Percentiles rank a stretch among this genome's conserved stretches.
Conservation (phyloP, 2,329 filamentous ascomycete species). For the Cylindrodendrum hubeiense region DNA sequence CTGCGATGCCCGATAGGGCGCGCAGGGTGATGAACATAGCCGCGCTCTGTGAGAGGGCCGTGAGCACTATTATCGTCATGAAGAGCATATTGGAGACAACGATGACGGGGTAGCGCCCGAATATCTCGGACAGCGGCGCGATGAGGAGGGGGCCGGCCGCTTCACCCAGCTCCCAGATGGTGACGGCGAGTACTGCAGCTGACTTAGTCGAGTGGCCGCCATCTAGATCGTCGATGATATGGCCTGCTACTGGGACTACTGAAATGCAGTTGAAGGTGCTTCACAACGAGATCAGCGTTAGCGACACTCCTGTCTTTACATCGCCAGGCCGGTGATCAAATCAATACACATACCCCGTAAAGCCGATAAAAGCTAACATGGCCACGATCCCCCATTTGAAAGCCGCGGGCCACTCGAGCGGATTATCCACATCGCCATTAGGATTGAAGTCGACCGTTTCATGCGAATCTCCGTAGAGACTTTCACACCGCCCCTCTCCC, state of each 20-base stretch:
- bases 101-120: conserved; percentile 67
- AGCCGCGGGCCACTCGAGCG: conserved; percentile 55
- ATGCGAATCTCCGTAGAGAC: too few species aligned
- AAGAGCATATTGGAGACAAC: conserved; percentile 60
- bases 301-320: too few species aligned
- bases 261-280: conserved; percentile 70
- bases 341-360: too few species aligned
- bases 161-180: conserved; percentile 77
- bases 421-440: not conserved
- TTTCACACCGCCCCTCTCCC: too few species aligned
- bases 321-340: too few species aligned
- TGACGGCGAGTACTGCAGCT: conserved; percentile 70
- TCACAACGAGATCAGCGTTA: conserved; percentile 59
- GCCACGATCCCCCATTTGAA: conserved; percentile 67
- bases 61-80: too few species aligned
- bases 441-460: not conserved
- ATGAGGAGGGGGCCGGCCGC: conserved; percentile 70
- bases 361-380: conserved; percentile 63
- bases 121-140: conserved; percentile 72
- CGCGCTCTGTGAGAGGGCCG: too few species aligned
- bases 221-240: conserved; percentile 62
- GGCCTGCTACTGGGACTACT: conserved; percentile 64
- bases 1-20: too few species aligned
- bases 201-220: conserved; percentile 39
- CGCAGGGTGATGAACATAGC: too few species aligned